phyloP scores from a whole-genome alignment of 2,329 filamentous ascomycete species.

The Graphilbum sp. region DNA sequence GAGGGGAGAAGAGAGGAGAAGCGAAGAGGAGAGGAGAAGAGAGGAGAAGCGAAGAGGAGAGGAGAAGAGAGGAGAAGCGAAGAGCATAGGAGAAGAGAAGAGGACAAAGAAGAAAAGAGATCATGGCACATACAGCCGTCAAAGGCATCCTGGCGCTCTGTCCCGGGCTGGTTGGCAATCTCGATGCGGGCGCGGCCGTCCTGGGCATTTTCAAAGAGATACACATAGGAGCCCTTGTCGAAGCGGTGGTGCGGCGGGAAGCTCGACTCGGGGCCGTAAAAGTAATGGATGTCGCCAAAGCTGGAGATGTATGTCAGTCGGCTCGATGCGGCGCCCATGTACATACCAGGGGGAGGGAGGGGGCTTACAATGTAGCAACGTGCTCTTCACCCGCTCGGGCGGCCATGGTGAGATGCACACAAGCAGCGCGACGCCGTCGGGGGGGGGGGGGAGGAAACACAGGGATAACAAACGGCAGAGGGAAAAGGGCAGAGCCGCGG shows the following conservation, averaged over 20 bases:
- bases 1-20: not conserved
- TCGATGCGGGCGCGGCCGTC: slow-evolving; percentile 55
- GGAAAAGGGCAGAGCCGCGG: too few relatives aligned
- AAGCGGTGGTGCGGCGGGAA: slow-evolving; percentile 66
- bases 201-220: slow-evolving; percentile 58
- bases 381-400: slow-evolving; percentile 29
- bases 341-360: too few relatives aligned
- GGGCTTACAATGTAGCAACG: slow-evolving; percentile 27
- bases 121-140: slow-evolving; percentile 43
- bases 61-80: not conserved
- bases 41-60: not conserved
- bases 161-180: slow-evolving; percentile 59
- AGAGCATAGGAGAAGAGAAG: not conserved
- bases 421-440: too few relatives aligned
- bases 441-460: not conserved
- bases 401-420: slow-evolving; percentile 19
- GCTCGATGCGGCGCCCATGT: not conserved
- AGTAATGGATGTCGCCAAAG: slow-evolving; percentile 67
- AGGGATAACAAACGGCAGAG: too few relatives aligned
- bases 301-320: slow-evolving; percentile 22
- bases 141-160: slow-evolving; percentile 64
- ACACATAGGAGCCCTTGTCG: slow-evolving; percentile 65
- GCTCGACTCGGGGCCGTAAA: slow-evolving; percentile 49
- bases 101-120: not conserved
- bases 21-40: not conserved